A percentile compares a stretch with the other conserved stretches of the same genome.
phyloP scores from a whole-genome alignment of 768 basidiomycete species.

The Pholiota microspora region DNA sequence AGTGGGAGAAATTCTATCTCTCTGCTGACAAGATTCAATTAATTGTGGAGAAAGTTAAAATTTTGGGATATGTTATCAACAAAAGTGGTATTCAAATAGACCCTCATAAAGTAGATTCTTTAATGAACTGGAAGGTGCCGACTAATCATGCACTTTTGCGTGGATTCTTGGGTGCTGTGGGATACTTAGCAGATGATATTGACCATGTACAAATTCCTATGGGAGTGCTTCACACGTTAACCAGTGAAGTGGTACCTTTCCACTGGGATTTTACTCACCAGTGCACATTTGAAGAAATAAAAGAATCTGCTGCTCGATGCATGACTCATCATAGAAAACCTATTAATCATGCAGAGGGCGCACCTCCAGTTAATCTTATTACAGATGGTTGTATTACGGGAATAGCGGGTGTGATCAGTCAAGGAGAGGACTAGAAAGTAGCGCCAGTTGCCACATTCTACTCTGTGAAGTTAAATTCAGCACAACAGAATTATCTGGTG shows the following conservation, averaged over 20 bases:
- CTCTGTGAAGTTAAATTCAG: not conserved
- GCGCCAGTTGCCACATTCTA: not conserved
- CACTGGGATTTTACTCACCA: slow-evolving; percentile 41
- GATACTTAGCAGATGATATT: not conserved
- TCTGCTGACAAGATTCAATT: not conserved
- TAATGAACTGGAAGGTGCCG: not conserved
- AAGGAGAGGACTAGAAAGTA: not conserved
- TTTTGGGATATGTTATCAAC: not conserved
- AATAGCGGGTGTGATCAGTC: not conserved
- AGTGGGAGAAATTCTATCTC: not conserved
- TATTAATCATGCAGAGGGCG: slow-evolving; percentile 13
- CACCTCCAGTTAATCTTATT: not conserved
- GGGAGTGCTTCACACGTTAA: not conserved
- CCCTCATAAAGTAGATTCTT: not conserved
- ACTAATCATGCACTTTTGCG: not conserved
- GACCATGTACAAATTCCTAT: not conserved
- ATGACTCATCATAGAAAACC: not conserved
- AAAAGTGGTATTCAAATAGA: not conserved
- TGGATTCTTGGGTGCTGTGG: not conserved
- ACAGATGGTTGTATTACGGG: not conserved
- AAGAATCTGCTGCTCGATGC: not conserved
- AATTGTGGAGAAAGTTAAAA: not conserved
- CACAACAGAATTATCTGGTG: not conserved
- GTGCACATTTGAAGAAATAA: not conserved
- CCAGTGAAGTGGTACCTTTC: slow-evolving; percentile 22